Conservation (phyloP, 2,329 filamentous ascomycete genomes). For the Aureobasidium sp. region DNA sequence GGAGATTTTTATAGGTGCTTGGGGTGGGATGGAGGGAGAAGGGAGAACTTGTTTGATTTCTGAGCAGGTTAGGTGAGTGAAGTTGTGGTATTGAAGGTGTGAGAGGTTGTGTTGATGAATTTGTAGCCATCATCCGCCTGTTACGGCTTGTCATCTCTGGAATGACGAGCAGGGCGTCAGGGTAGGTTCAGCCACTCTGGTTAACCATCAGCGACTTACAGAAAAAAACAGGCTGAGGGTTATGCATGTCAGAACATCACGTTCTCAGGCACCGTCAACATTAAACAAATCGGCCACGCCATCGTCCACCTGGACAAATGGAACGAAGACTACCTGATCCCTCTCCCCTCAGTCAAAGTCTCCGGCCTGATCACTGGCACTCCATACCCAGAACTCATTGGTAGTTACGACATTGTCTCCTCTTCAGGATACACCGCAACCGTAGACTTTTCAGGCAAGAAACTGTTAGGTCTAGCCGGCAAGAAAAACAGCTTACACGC, state of each 20-base stretch:
- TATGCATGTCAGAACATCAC: constrained; percentile 43
- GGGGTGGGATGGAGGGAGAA: constrained; percentile 25
- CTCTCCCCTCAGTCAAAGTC: constrained; percentile 41
- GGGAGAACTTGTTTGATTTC: constrained; percentile 36
- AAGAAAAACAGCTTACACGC: constrained; percentile 39
- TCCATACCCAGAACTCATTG: constrained; percentile 39
- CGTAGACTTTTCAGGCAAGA: constrained; percentile 40
- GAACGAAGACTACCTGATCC: constrained; percentile 40
- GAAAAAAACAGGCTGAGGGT: constrained; percentile 31
- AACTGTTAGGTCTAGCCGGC: constrained; percentile 32
- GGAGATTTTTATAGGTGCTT: constrained; percentile 39
- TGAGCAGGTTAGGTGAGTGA: constrained; percentile 36
- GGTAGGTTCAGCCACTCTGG: not conserved
- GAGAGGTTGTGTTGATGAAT: not conserved
- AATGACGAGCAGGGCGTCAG: constrained; percentile 38
- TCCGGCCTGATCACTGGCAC: constrained; percentile 38
- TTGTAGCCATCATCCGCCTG: constrained; percentile 37
- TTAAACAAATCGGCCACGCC: constrained; percentile 42
- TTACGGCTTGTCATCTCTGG: constrained; percentile 43
- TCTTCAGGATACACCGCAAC: constrained; percentile 37
- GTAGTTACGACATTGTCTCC: constrained; percentile 36
- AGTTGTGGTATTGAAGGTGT: no score
- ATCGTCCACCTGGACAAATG: constrained; percentile 38
- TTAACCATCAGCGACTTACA: not conserved
- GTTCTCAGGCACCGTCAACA: constrained; percentile 38